Base-by-base conservation (phyloP, 768 basidiomycete genomes). In the Mycena floridula region DNA sequence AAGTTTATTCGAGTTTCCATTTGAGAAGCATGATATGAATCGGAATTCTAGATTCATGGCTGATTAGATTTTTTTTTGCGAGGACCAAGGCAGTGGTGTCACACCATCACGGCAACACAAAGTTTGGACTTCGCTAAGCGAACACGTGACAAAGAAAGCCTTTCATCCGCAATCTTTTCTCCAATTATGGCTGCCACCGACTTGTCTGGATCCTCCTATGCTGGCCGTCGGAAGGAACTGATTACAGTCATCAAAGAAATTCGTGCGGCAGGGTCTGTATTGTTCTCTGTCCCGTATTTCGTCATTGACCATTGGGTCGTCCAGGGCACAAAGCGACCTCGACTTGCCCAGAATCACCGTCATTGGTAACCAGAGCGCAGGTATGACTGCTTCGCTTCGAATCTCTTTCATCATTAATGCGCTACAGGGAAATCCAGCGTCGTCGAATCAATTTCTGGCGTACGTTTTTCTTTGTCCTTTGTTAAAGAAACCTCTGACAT, bases 281-380 rank as follows among this genome's bases (percentile, higher is more conserved):
- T 15, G 7, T 18, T 35, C 18, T 18, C 18, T 35, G 7, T 35
- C 18, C 32, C 15, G 4, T 35, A 4, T 9, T 3, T 13, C 18
- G 3, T 35, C 18, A 15, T 18, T 35, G 15, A 35, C 13, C 3
- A 3, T 35, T n/a, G n/a, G n/a, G n/a, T n/a, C n/a, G n/a, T 35
- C 3, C 32, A 71, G 72, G 1, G 64, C 67, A 2, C 69, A 75
- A 54, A 61, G 60, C 3, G 68, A 73, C 20, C 54, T 77, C 9
- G 73, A 77, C 44, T 56, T 78, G 5, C 74, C 76, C 7, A 59
- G 72, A 7, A 70, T 77, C 36, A 69, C 68, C 16, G 72, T 76
- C 32, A 73, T 76, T 28, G 76, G 76, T 12, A 74, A 73, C 36
- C 77, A 78, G 54, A 70, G 67, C 39, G 72, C 74, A 6, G 77